Evolutionary conservation across 2,329 filamentous ascomycete genomes (phyloP).

Genomic region (Zalaria sp.): DNA sequence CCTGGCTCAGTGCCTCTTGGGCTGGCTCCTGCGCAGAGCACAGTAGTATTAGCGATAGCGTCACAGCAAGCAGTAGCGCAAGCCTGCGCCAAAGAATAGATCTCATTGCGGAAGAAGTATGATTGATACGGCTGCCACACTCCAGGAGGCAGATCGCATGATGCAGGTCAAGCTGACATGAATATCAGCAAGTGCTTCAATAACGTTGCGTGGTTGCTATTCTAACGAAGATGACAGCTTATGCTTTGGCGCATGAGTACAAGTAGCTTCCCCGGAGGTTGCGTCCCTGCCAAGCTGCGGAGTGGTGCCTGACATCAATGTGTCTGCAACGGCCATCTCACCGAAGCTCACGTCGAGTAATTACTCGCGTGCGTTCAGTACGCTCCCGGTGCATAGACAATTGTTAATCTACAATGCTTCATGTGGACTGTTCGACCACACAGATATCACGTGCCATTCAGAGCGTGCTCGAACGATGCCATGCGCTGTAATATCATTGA

Average conservation of each 20-base stretch:
- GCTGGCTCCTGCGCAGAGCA: background rate
- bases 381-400: too few relatives aligned
- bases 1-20: background rate
- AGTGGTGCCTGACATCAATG: too few relatives aligned
- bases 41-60: background rate
- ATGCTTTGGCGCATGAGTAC: background rate
- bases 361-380: too few relatives aligned
- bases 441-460: too few relatives aligned
- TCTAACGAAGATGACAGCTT: slow-evolving; percentile 5
- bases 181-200: background rate
- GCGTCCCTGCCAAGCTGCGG: background rate
- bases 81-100: background rate
- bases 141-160: background rate
- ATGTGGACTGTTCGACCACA: too few relatives aligned
- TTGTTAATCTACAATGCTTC: too few relatives aligned
- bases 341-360: too few relatives aligned
- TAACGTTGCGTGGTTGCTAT: slow-evolving; percentile 1
- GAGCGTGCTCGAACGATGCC: too few relatives aligned
- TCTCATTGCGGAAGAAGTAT: background rate
- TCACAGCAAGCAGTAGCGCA: background rate
- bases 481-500: too few relatives aligned
- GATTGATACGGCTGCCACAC: background rate
- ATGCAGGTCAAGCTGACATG: background rate
- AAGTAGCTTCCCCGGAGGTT: background rate
- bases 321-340: too few relatives aligned